Evolutionary conservation across 306 rosid genomes (phyloP), one percentile per base, ranked within the genome.

Genomic region (Dalbergia cultrata): DNA sequence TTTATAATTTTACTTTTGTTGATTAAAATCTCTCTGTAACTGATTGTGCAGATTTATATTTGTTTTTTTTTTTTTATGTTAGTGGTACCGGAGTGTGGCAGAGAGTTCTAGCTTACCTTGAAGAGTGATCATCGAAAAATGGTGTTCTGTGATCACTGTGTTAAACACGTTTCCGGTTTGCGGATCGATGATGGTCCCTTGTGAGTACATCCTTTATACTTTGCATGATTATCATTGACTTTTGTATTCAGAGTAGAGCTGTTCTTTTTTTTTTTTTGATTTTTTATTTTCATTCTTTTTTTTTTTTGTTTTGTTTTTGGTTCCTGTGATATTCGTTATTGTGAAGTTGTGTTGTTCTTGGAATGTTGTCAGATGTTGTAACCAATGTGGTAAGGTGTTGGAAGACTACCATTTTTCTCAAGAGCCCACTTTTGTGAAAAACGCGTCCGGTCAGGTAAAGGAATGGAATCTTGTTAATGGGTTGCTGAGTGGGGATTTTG

Each of bases 61-160:
- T 54, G 0, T 13, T 12, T 10, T 47, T 17, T 54, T 1, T 26
- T 37, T 37, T 54, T 54, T 2, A 61, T 33, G 12, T 64, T 35
- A 22, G 18, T 69, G 59, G 74, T 45, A 12, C 21, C 6, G 9
- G 37, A 37, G 31, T 37, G 50, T 65, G 13, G 52, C 71, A 4
- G 31, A 66, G n/a, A 69, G 43, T 49, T 16, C 16, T 69, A 4
- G 13, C 19, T 67, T 0, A 41, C 56, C 54, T 9, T n/a, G 31
- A 47, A 2, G 13, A 35, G 0, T 5, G 9, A n/a, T 5, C 11
- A 39, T 2, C 59, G 16, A n/a, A 77, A 7, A 31, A 78, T 68
- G 82, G 70, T 59, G 71, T 59, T 1, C 52, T 79, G 82, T 13
- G 77, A 60, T 79, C 26, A 79, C 53, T 79, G 82, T 79, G 13